These are phyloP conservation scores for Malassezia nana DNA, from an alignment of 1,284 basidiomycete species.

Conservation along the genomic window DNA sequence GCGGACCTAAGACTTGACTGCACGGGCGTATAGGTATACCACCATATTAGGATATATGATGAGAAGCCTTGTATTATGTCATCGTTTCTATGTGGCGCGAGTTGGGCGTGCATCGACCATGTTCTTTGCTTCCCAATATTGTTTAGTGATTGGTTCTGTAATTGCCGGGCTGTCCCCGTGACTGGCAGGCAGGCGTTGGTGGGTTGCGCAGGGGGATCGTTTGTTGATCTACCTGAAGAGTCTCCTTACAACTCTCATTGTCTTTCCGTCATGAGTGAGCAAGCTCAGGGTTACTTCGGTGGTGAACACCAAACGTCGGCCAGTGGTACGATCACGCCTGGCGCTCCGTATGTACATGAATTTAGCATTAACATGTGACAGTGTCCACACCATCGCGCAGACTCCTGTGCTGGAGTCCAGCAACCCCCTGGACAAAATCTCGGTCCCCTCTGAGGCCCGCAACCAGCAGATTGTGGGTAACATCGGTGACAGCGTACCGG, in stretches of 20 bases:
- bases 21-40: neutral
- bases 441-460: constrained; percentile 35
- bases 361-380: neutral
- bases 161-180: neutral
- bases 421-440: constrained; percentile 39
- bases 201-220: neutral
- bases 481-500: constrained; percentile 22
- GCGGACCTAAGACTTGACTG: neutral
- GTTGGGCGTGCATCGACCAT: neutral
- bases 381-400: constrained; percentile 31
- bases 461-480: constrained; percentile 43
- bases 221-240: neutral
- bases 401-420: constrained; percentile 39
- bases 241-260: neutral
- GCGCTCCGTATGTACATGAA: constrained; percentile 7
- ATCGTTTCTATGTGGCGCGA: neutral
- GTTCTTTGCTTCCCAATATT: neutral
- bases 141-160: neutral
- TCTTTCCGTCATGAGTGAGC: neutral
- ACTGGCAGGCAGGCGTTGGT: neutral
- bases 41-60: neutral
- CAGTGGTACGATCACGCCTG: constrained; percentile 9
- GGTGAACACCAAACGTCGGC: constrained; percentile 14
- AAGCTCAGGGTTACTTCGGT: constrained; percentile 11
- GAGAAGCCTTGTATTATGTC: neutral